Percentiles rank a stretch among this genome's conserved stretches.
Evolutionary conservation across 371 early-diverging fungal species (phyloP).

Genomic region (Mucor lusitanicus): DNA sequence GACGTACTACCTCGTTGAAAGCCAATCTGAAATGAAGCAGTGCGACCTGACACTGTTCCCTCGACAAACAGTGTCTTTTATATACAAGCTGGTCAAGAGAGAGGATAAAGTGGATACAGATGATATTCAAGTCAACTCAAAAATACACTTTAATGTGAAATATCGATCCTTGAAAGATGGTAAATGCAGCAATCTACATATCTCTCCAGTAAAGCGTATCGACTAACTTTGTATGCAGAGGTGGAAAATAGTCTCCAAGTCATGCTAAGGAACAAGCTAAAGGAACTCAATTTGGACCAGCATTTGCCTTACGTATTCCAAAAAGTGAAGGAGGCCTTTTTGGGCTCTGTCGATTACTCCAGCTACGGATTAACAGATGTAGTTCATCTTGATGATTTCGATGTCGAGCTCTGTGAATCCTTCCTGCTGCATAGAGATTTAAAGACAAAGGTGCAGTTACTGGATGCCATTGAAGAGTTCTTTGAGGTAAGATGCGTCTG

Average conservation of each 20-base stretch:
- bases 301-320: slow-evolving; percentile 54
- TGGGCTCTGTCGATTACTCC: slow-evolving; percentile 57
- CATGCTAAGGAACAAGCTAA: slow-evolving; percentile 46
- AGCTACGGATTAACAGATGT: slow-evolving; percentile 66
- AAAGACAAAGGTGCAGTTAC: slow-evolving; percentile 48
- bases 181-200: slow-evolving; percentile 18
- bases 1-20: slow-evolving; percentile 45
- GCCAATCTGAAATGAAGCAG: slow-evolving; percentile 35
- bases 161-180: slow-evolving; percentile 62
- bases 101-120: slow-evolving; percentile 13
- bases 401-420: slow-evolving; percentile 55
- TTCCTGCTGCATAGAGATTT: slow-evolving; percentile 60
- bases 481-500: slow-evolving; percentile 36
- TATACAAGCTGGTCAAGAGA: slow-evolving; percentile 61
- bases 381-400: slow-evolving; percentile 62
- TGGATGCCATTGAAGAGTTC: slow-evolving; percentile 54
- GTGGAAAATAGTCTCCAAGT: slow-evolving; percentile 61
- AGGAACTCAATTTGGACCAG: slow-evolving; percentile 50
- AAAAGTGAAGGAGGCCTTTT: slow-evolving; percentile 55
- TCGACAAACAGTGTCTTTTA: slow-evolving; percentile 61
- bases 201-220: background rate
- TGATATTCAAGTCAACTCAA: slow-evolving; percentile 31
- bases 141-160: slow-evolving; percentile 59
- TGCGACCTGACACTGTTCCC: slow-evolving; percentile 66
- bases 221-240: slow-evolving; percentile 38